Evolutionary conservation across 257 asterid genomes (phyloP).

Genomic region (Nicotiana benthamiana): DNA sequence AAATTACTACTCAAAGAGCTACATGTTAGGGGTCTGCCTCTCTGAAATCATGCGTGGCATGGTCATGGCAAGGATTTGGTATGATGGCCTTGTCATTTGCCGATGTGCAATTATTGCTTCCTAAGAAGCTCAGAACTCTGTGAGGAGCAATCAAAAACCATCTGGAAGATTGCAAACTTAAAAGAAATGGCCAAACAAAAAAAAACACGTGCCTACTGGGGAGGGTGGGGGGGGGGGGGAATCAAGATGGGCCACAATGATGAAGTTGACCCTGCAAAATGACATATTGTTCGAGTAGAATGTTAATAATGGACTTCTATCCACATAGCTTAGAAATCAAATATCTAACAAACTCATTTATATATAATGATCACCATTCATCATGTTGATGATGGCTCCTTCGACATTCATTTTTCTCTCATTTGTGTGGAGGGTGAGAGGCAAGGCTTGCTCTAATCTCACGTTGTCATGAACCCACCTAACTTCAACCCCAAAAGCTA

Average conservation of each 20-base stretch:
- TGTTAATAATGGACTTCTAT: background rate
- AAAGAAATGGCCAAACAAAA: background rate
- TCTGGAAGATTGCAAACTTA: background rate
- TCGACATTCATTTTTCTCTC: background rate
- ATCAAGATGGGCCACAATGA: background rate
- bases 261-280: background rate
- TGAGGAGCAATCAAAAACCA: background rate
- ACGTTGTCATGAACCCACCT: background rate
- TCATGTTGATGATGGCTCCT: background rate
- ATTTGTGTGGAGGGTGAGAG: background rate
- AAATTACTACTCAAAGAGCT: background rate
- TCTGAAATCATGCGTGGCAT: background rate
- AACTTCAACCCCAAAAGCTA: background rate
- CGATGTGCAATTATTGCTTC: background rate
- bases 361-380: background rate
- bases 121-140: no score
- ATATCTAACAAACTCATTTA: background rate
- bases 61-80: no score
- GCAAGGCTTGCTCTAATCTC: background rate
- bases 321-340: background rate
- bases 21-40: background rate
- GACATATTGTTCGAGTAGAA: background rate
- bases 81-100: background rate
- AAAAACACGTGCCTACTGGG: background rate
- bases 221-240: background rate